Base-by-base conservation (phyloP, 192 early-diverging fungal species). In the Linnemannia zychae region DNA sequence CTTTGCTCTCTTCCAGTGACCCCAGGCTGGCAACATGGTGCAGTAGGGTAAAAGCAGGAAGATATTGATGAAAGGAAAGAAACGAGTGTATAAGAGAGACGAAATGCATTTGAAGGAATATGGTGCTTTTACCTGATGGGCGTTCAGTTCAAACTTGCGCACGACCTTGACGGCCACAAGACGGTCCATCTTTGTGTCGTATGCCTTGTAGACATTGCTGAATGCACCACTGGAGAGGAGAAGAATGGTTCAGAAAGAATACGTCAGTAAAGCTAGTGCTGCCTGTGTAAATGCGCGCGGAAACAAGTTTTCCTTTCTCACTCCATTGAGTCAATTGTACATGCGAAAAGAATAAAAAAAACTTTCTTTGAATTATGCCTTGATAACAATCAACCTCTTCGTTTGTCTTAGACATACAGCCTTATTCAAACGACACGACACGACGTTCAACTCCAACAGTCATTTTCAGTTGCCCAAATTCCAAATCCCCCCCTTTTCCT, bases 81-180 rank as follows among this genome's bases (percentile, higher is more conserved):
- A 13, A 31, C 24, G 57, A 57, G 52, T 0, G n/a, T 2, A 12
- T 31, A 24, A 28, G 22, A 24, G 12, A 0, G 57, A 4, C 13
- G 37, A 60, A 33, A 49, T 28, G 60, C 33, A 22, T 16, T 24
- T 37, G 17, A 36, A 37, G 31, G 38, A 68, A 9, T 44, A 20
- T 0, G 20, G 17, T 16, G 31, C 13, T 33, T 49, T 68, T 82
- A 93, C 91, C 92, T 96, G 94, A 67, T 92, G 89, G 24, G 93
- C 79, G 77, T 92, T 93, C 77, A 97, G 86, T 24, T 96, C 94
- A 17, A 81, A 78, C 84, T 95, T 97, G 80, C 93, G 88, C 11
- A 95, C 96, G 15, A 95, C 91, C 89, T 97, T 97, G 84, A 97
- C 91, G 17, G 96, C 97, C 40, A 97, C 96, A 66, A 94, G 82